Percentiles rank a stretch among this genome's conserved stretches.
Conservation (phyloP, 345 rosid species). For the Murraya koenigii region DNA sequence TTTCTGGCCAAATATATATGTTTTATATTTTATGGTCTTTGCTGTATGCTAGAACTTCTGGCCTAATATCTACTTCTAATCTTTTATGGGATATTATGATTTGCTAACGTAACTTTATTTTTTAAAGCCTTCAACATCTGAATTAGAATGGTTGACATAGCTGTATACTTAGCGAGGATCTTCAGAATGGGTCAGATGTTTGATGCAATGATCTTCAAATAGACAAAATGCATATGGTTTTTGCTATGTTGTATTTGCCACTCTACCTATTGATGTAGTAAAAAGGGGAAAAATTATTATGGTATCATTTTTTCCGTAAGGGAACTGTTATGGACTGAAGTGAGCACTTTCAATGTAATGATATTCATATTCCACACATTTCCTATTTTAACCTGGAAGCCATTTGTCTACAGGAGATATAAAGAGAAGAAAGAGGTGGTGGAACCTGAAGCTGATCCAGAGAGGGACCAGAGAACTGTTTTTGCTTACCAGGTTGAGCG, state of each 20-base stretch:
- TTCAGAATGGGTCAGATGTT: background rate
- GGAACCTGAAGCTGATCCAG: conserved; percentile 93
- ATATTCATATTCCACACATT: background rate
- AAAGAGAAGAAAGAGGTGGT: conserved; percentile 75
- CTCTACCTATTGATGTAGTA: background rate
- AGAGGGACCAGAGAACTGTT: conserved; percentile 96
- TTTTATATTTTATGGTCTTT: background rate
- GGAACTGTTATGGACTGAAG: background rate
- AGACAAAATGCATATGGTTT: background rate
- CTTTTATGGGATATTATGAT: background rate
- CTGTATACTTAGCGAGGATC: background rate
- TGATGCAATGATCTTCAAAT: background rate
- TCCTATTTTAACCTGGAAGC: conserved; percentile 2
- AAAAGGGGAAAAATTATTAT: background rate
- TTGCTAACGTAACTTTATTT: background rate
- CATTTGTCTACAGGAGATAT: conserved; percentile 46
- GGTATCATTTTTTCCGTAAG: background rate
- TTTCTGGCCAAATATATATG: background rate
- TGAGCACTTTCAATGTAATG: background rate
- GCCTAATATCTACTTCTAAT: background rate
- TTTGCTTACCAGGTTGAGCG: conserved; percentile 83
- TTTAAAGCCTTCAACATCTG: background rate
- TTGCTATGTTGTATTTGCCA: background rate
- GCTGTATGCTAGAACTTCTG: background rate
- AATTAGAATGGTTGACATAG: background rate